These are phyloP conservation scores for Brassica hybrid DNA, from an alignment of 441 rosid species.

Conservation along the genomic window DNA sequence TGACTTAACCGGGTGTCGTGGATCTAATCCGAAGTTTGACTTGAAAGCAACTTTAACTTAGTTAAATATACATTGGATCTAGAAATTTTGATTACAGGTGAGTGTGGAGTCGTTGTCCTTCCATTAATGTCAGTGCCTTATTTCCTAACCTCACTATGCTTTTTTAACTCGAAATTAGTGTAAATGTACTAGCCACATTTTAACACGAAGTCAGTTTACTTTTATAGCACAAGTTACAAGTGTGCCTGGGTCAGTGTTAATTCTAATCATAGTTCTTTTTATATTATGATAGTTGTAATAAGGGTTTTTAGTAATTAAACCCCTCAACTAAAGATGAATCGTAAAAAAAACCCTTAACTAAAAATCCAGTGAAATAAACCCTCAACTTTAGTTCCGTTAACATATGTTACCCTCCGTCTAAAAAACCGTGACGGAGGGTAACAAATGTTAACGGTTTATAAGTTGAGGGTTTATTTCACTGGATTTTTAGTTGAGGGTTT, in stretches of 20 bases:
- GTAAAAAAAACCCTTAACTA: too few relatives aligned
- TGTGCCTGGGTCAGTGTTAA: neutral
- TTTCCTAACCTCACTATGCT: slow-evolving; percentile 31
- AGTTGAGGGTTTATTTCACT: too few relatives aligned
- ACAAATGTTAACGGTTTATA: too few relatives aligned
- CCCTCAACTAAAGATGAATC: too few relatives aligned
- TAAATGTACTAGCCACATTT: neutral
- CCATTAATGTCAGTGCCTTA: slow-evolving; percentile 36
- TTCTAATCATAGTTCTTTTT: neutral
- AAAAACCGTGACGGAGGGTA: too few relatives aligned
- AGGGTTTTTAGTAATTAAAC: too few relatives aligned
- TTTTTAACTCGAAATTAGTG: slow-evolving; percentile 23
- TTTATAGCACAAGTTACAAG: neutral
- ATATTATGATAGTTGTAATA: neutral
- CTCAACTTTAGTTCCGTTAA: too few relatives aligned
- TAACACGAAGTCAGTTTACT: neutral
- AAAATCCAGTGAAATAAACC: too few relatives aligned
- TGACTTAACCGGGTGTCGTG: slow-evolving; percentile 28
- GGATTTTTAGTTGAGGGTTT: too few relatives aligned
- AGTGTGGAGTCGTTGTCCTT: slow-evolving; percentile 36
- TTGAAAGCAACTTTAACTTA: neutral
- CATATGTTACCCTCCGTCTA: too few relatives aligned
- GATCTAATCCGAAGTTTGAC: slow-evolving; percentile 38
- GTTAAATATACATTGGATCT: slow-evolving; percentile 22
- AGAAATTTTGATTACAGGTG: slow-evolving; percentile 16